These are phyloP conservation scores for Pleurotus platypus DNA, from an alignment of 768 basidiomycete genomes.

Conservation along the genomic window DNA sequence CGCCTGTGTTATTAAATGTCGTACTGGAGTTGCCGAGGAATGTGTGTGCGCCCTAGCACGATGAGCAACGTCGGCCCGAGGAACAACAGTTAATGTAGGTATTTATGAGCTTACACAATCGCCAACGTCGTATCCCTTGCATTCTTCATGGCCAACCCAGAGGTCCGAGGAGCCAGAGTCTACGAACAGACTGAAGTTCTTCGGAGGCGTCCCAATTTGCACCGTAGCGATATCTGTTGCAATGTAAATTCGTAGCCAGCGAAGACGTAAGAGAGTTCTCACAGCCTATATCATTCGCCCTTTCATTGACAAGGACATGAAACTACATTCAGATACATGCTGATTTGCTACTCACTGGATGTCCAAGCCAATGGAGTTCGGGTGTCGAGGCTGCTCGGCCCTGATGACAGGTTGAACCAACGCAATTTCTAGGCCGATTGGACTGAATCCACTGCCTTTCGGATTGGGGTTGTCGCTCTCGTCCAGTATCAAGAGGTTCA, in stretches of 20 bases:
- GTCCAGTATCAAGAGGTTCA: neutral
- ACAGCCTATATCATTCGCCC: conserved; percentile 6
- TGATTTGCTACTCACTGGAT: conserved; percentile 51
- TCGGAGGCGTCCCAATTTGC: conserved; percentile 27
- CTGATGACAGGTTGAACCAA: conserved; percentile 3
- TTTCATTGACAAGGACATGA: neutral
- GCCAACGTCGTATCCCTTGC: conserved; percentile 6
- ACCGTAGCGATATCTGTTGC: neutral
- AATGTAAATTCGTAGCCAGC: neutral
- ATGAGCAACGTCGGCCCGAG: neutral
- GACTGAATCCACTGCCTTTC: conserved; percentile 1
- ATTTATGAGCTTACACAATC: neutral
- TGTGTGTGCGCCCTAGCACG: conserved; percentile 34
- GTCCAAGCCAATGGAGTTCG: conserved; percentile 60
- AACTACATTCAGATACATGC: too few species aligned
- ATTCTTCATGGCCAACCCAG: conserved; percentile 34
- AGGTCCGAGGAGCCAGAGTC: conserved; percentile 46
- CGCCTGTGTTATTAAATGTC: conserved; percentile 41
- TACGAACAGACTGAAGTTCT: conserved; percentile 37
- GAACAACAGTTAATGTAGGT: neutral
- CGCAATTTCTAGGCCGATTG: conserved; percentile 2
- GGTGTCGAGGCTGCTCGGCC: neutral
- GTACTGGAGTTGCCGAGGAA: conserved; percentile 49
- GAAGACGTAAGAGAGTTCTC: neutral
- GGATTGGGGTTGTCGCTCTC: conserved; percentile 5